Conservation (phyloP, 2,329 filamentous ascomycete species). For the Nemania bipapillata region DNA sequence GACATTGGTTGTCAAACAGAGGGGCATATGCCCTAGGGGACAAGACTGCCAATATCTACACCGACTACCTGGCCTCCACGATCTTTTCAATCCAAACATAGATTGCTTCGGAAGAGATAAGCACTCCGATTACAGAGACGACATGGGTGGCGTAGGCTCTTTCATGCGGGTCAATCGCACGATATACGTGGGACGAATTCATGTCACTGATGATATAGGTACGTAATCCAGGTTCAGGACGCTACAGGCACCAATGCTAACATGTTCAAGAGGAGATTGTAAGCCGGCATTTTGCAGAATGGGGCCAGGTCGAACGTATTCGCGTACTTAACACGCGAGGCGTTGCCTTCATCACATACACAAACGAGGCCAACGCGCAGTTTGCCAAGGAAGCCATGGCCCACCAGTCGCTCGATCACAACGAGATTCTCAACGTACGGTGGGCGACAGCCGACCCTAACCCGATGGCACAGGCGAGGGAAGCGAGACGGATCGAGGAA, state of each 20-base stretch:
- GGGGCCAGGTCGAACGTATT: slow-evolving; percentile 89
- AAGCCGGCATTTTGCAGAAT: slow-evolving; percentile 93
- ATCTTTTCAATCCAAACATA: slow-evolving; percentile 91
- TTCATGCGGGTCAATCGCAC: slow-evolving; percentile 96
- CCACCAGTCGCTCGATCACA: slow-evolving; percentile 89
- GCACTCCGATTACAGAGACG: slow-evolving; percentile 86
- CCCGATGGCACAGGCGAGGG: slow-evolving; percentile 90
- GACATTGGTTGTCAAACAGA: slow-evolving; percentile 42
- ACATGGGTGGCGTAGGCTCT: slow-evolving; percentile 88
- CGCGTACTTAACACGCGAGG: slow-evolving; percentile 88
- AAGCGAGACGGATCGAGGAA: slow-evolving; percentile 88
- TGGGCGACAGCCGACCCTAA: slow-evolving; percentile 98
- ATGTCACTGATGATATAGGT: slow-evolving; percentile 89
- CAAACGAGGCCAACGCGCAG: slow-evolving; percentile 87
- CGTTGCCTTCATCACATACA: slow-evolving; percentile 94
- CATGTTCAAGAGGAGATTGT: slow-evolving; percentile 80
- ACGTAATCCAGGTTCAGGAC: background rate
- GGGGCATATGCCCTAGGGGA: slow-evolving; percentile 84
- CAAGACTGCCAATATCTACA: slow-evolving; percentile 95
- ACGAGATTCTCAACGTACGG: slow-evolving; percentile 91
- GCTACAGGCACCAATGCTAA: slow-evolving; percentile 5
- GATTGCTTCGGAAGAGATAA: slow-evolving; percentile 97
- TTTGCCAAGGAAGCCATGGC: slow-evolving; percentile 95
- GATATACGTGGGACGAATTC: slow-evolving; percentile 90
- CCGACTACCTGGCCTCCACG: slow-evolving; percentile 83